Percentiles rank a stretch among this genome's conserved stretches.
Conservation (phyloP, 345 rosid species). For the Capsella bursapastoris region DNA sequence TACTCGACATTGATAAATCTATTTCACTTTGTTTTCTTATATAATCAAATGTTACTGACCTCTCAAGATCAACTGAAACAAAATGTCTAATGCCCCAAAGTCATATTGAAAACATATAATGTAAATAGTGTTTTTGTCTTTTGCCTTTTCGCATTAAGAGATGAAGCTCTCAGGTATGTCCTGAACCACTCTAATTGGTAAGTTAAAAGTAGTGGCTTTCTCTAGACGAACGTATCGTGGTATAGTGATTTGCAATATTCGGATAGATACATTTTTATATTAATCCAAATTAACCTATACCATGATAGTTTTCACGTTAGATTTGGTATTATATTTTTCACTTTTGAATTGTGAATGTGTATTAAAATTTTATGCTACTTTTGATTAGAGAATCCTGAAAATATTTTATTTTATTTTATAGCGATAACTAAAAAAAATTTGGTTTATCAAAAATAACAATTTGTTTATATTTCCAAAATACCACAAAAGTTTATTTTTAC, state of each 20-base stretch:
- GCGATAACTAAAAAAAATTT: too few species aligned
- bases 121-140: conserved; percentile 23
- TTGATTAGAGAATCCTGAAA: too few species aligned
- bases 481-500: too few species aligned
- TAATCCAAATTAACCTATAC: background rate
- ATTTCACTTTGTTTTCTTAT: background rate
- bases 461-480: too few species aligned
- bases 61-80: conserved; percentile 29
- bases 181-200: conserved; percentile 32
- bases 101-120: conserved; percentile 34
- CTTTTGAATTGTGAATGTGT: too few species aligned
- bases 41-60: conserved; percentile 21
- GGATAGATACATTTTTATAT: background rate
- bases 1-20: conserved; percentile 58
- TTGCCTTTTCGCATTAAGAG: conserved; percentile 1
- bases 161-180: background rate
- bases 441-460: too few species aligned
- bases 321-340: background rate
- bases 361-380: too few species aligned
- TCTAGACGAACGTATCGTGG: conserved; percentile 21
- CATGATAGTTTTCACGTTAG: background rate
- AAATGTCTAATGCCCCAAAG: conserved; percentile 31
- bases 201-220: conserved; percentile 37
- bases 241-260: conserved; percentile 1
- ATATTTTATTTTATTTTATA: too few species aligned